A percentile compares a stretch with the other conserved stretches of the same genome.
These are phyloP conservation scores for Pestalotiopsis sp. DNA, from an alignment of 2,329 filamentous ascomycete genomes.

Conservation along the genomic window DNA sequence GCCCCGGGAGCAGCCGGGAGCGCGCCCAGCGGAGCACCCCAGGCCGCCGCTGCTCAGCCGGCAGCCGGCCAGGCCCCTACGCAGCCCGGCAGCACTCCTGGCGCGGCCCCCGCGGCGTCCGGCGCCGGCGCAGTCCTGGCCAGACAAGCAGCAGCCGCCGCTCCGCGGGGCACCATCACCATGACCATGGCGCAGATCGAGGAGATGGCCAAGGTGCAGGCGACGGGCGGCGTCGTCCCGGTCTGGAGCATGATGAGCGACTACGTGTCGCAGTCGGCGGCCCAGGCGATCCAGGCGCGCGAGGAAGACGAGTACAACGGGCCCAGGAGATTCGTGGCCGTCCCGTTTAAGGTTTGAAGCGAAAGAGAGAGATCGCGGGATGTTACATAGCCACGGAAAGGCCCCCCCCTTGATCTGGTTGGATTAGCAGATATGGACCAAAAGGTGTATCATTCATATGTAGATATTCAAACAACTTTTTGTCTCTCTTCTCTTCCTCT, in stretches of 20 bases:
- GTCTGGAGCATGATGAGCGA: constrained; percentile 12
- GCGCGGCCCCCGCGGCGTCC: neutral
- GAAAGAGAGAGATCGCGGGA: neutral
- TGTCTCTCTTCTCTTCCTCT: neutral
- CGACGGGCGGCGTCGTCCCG: neutral
- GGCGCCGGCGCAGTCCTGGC: neutral
- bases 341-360: neutral
- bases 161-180: neutral
- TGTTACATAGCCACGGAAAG: neutral
- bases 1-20: neutral
- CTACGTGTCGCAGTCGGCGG: neutral
- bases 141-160: constrained; percentile 8
- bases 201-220: constrained; percentile 3
- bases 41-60: neutral
- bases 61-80: neutral
- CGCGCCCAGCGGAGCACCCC: neutral
- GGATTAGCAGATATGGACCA: neutral
- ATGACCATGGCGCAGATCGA: constrained; percentile 10
- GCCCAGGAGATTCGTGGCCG: neutral
- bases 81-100: neutral
- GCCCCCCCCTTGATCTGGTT: neutral
- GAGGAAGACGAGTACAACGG: neutral
- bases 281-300: neutral
- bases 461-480: neutral
- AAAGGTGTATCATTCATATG: neutral